phyloP scores from a whole-genome alignment of 2,329 filamentous ascomycete genomes.

The Pezicula neosporulosa region DNA sequence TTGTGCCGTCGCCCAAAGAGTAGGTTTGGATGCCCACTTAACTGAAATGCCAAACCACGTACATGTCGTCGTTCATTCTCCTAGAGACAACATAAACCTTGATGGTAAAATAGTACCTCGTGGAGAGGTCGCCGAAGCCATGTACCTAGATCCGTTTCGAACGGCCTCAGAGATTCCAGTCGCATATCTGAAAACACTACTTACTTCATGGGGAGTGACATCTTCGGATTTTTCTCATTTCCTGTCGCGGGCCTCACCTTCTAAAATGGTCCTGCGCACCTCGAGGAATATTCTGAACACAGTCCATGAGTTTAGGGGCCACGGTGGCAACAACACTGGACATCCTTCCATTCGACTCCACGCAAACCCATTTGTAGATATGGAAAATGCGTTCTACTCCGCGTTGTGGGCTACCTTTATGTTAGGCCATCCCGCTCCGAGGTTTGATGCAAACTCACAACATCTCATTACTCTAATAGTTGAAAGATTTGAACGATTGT shows the following conservation, averaged over 20 bases:
- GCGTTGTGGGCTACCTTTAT: constrained; percentile 34
- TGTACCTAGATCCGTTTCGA: constrained; percentile 84
- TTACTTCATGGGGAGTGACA: constrained; percentile 45
- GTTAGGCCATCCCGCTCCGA: constrained; percentile 21
- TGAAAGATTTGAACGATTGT: constrained; percentile 31
- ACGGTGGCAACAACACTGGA: constrained; percentile 25
- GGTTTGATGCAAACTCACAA: constrained; percentile 18
- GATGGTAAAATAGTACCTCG: constrained; percentile 42
- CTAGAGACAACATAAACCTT: constrained; percentile 51
- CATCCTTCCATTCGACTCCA: constrained; percentile 30
- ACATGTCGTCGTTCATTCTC: constrained; percentile 70
- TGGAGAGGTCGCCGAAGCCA: constrained; percentile 46
- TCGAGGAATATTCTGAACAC: constrained; percentile 79
- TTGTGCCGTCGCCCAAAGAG: constrained; percentile 69
- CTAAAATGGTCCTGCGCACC: constrained; percentile 70
- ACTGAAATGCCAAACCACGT: constrained; percentile 85
- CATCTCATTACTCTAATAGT: constrained; percentile 30
- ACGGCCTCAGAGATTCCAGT: constrained; percentile 63
- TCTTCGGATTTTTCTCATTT: constrained; percentile 46
- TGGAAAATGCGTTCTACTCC: constrained; percentile 34
- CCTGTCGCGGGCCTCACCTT: constrained; percentile 59
- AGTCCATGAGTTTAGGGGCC: constrained; percentile 47
- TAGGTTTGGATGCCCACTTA: constrained; percentile 74
- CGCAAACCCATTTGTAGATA: constrained; percentile 27
- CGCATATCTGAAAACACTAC: constrained; percentile 52